Evolutionary conservation across 2,329 filamentous ascomycete species (phyloP).

Genomic region (Fusarium sp.): DNA sequence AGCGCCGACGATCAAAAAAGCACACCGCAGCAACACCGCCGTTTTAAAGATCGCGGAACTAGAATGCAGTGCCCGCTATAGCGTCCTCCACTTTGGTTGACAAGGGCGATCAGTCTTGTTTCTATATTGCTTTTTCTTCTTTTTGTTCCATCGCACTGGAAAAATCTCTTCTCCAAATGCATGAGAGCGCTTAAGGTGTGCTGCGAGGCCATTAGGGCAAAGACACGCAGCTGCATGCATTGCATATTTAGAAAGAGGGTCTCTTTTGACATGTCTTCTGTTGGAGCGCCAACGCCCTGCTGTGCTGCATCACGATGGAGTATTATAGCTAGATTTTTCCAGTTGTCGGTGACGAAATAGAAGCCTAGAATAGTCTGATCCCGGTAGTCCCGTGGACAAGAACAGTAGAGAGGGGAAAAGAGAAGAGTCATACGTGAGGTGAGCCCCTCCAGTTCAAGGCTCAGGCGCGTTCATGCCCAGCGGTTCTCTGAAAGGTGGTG

Average conservation of each 20-base stretch:
- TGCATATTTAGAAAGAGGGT: constrained; percentile 35
- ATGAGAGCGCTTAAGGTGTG: constrained; percentile 18
- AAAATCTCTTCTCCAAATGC: constrained; percentile 20
- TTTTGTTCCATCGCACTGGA: constrained; percentile 33
- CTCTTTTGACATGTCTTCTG: constrained; percentile 14
- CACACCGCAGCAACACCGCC: constrained; percentile 28
- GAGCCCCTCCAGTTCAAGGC: constrained; percentile 38
- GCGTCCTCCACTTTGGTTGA: constrained; percentile 24
- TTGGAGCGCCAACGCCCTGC: constrained; percentile 29
- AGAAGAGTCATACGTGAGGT: constrained; percentile 34
- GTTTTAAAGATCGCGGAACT: constrained; percentile 30
- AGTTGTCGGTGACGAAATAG: constrained; percentile 38
- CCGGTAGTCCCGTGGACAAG: constrained; percentile 5
- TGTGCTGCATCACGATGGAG: constrained; percentile 36
- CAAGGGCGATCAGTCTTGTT: constrained; percentile 24
- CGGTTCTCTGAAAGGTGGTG: constrained; percentile 23
- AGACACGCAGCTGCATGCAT: constrained; percentile 36
- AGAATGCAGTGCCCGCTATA: constrained; percentile 32
- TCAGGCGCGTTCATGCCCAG: constrained; percentile 41
- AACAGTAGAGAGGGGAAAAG: background rate
- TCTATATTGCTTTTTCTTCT: constrained; percentile 12
- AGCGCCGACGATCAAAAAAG: constrained; percentile 26
- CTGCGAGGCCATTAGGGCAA: constrained; percentile 36
- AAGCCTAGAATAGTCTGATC: constrained; percentile 13
- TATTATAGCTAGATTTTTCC: constrained; percentile 3